Evolutionary conservation across 306 rosid genomes (phyloP), one percentile per base, ranked within the genome.

Genomic region (Sechiopsis laciniata): DNA sequence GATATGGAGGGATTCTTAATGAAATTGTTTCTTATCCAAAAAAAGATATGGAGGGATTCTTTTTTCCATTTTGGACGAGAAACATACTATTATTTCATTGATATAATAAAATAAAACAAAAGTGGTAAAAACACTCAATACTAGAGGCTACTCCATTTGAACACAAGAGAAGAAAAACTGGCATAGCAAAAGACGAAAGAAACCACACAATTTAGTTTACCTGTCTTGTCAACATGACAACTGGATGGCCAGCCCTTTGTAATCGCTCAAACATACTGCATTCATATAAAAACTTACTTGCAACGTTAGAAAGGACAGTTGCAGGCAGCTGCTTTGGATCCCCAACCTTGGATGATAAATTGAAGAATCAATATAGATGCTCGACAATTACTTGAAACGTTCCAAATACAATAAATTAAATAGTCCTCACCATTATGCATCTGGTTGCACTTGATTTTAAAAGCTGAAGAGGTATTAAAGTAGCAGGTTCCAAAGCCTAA

Each of bases 321-420:
- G 97, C 98, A 66, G 98, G 98, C 81, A 94, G 98, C 87, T 94
- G 98, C 89, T 94, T 94, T 51, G 98, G 98, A 77, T 94, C 98
- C 45, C 97, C 98, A 73, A 94, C 98, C 98, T 94, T 81, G 35
- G 77, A 62, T 69, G n/a, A 77, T 57, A 81, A 72, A 84, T 81
- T 59, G 69, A 61, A 42, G 80, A 61, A 10, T 82, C 77, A 87
- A 85, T 70, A 50, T 79, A 75, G 80, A 67, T 75, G 74, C 77
- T 75, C 57, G 66, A 56, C 57, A 57, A 51, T 8, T 74, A 52
- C 71, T 20, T 45, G 79, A 75, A 51, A 80, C 67, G 16, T 16
- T 73, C 71, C 48, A 76, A 67, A 61, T 24, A 29, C 58, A 37
- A 61, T 17, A 59, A 53, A 72, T 51, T 54, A 37, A 55, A 78